Percentiles rank a stretch among this genome's conserved stretches.
Conservation (phyloP, 148 eudicot species). For the Amaranthus hypochondriacus region DNA sequence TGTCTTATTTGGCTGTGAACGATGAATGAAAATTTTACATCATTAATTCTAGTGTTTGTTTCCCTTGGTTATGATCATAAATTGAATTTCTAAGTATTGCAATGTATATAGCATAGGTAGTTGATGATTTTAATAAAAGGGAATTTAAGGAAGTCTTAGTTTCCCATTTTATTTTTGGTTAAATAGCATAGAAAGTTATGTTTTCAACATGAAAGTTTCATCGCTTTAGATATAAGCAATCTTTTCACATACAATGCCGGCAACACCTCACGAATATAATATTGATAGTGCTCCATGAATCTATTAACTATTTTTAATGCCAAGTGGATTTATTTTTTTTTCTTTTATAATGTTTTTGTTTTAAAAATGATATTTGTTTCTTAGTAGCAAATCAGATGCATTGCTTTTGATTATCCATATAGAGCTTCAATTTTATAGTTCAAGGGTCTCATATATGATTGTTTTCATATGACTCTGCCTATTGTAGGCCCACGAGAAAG, state of each 20-base stretch:
- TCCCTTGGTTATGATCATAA: neutral
- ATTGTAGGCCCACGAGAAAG: slow-evolving; percentile 50
- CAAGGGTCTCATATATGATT: slow-evolving; percentile 1
- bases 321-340: no score
- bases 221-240: no score
- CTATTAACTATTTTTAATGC: no score
- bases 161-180: no score
- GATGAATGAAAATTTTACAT: neutral
- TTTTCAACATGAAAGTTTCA: no score
- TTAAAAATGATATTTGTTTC: neutral
- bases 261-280: no score
- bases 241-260: no score
- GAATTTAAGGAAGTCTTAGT: no score
- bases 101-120: no score
- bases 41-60: neutral
- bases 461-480: neutral
- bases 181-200: no score
- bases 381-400: neutral
- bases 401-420: neutral
- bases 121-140: no score
- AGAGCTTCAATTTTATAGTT: neutral
- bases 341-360: neutral
- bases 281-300: no score
- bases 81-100: neutral
- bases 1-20: neutral